Evolutionary conservation across 2,329 filamentous ascomycete species (phyloP).

Genomic region (Bipolaris cookei): DNA sequence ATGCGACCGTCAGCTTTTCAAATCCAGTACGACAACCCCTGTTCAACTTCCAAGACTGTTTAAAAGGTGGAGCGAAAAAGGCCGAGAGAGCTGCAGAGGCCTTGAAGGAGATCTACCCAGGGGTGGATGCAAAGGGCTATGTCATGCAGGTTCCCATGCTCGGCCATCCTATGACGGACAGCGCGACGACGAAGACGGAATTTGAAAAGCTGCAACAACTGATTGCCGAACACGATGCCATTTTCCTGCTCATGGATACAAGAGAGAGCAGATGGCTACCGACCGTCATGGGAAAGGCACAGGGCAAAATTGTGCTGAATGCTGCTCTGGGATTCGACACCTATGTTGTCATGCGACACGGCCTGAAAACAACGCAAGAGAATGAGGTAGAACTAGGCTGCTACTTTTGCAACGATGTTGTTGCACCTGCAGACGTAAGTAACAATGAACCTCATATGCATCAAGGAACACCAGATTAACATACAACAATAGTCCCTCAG

Average conservation of each 20-base stretch:
- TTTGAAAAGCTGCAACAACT: slow-evolving; percentile 77
- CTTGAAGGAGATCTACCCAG: slow-evolving; percentile 85
- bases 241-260: slow-evolving; percentile 98
- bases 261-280: slow-evolving; percentile 94
- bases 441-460: not conserved
- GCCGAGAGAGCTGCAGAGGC: slow-evolving; percentile 80
- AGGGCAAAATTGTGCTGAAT: slow-evolving; percentile 95
- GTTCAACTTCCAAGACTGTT: slow-evolving; percentile 87
- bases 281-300: slow-evolving; percentile 92
- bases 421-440: slow-evolving; percentile 89
- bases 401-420: slow-evolving; percentile 98
- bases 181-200: slow-evolving; percentile 71
- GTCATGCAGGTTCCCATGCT: slow-evolving; percentile 92
- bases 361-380: slow-evolving; percentile 61
- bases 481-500: slow-evolving; percentile 73
- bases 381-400: slow-evolving; percentile 78
- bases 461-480: not conserved
- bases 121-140: slow-evolving; percentile 80
- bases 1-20: slow-evolving; percentile 90
- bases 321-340: slow-evolving; percentile 95
- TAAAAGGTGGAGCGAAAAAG: slow-evolving; percentile 83
- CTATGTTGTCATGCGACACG: slow-evolving; percentile 96
- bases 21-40: slow-evolving; percentile 95
- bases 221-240: slow-evolving; percentile 83
- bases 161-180: slow-evolving; percentile 83